A percentile compares a stretch with the other conserved stretches of the same genome.
phyloP scores from a whole-genome alignment of 176 grass and related monocot genomes.

The Chrysopogon serrulatus region DNA sequence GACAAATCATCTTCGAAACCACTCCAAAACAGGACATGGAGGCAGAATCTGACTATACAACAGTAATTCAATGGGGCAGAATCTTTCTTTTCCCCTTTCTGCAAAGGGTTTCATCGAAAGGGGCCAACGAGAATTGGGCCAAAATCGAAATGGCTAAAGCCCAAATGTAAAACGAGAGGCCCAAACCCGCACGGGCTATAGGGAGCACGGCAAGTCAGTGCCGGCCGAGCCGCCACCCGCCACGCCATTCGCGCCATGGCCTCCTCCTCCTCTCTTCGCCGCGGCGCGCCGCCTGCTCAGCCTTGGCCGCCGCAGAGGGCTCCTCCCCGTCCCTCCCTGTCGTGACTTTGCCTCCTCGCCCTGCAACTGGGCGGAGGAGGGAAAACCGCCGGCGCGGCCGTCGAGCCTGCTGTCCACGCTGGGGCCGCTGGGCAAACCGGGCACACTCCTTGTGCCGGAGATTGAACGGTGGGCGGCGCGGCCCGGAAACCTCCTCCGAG shows the following conservation, averaged over 20 bases:
- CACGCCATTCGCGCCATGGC: slow-evolving; percentile 7
- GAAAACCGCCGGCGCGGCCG: no score
- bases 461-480: slow-evolving; percentile 62
- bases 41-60: no score
- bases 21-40: no score
- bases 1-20: no score
- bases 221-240: background rate
- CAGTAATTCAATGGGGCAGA: no score
- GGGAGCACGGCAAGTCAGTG: no score
- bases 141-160: background rate
- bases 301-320: slow-evolving; percentile 11
- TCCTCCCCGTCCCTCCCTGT: background rate
- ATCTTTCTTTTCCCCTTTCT: no score
- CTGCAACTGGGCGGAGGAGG: no score
- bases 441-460: slow-evolving; percentile 55
- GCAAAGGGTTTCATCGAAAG: no score
- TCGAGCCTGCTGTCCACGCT: no score
- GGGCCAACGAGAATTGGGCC: background rate
- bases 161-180: background rate
- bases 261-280: slow-evolving; percentile 22
- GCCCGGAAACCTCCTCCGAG: slow-evolving; percentile 32
- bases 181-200: background rate
- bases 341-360: no score
- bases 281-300: slow-evolving; percentile 34
- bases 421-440: slow-evolving; percentile 26